phyloP scores from a whole-genome alignment of 2,329 filamentous ascomycete species.

The Aureobasidium sp. region DNA sequence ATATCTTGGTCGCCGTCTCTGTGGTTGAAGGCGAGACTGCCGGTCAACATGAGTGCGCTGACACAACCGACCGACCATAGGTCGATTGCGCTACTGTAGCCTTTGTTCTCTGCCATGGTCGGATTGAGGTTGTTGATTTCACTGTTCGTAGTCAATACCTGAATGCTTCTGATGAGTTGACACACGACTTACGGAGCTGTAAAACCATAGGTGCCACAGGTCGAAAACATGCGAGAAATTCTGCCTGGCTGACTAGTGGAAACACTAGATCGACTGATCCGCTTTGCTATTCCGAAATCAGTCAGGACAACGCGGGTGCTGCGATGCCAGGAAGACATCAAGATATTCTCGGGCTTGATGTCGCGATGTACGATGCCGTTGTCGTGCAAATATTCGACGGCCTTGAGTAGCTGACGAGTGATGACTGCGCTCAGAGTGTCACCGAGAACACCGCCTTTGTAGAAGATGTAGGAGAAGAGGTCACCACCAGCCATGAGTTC shows the following conservation, averaged over 20 bases:
- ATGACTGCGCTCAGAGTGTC: slow-evolving; percentile 50
- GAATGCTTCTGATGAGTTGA: not conserved
- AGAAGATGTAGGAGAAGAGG: slow-evolving; percentile 52
- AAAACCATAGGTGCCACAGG: slow-evolving; percentile 51
- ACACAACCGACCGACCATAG: slow-evolving; percentile 57
- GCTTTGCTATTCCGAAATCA: slow-evolving; percentile 53
- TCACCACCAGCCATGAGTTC: slow-evolving; percentile 55
- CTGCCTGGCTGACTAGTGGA: not conserved
- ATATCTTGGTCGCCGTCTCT: slow-evolving; percentile 25
- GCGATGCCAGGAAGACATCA: slow-evolving; percentile 48
- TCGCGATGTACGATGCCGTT: slow-evolving; percentile 54
- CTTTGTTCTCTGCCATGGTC: slow-evolving; percentile 25
- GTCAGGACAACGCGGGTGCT: slow-evolving; percentile 51
- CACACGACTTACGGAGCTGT: slow-evolving; percentile 48
- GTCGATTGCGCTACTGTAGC: slow-evolving; percentile 54
- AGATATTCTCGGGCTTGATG: slow-evolving; percentile 56
- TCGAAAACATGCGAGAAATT: slow-evolving; percentile 44
- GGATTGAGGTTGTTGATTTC: slow-evolving; percentile 33
- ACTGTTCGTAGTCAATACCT: slow-evolving; percentile 16
- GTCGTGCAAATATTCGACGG: slow-evolving; percentile 52
- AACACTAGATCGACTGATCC: slow-evolving; percentile 27
- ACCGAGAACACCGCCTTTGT: slow-evolving; percentile 39
- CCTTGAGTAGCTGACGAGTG: slow-evolving; percentile 49
- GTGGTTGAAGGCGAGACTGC: slow-evolving; percentile 39
- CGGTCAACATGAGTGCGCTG: slow-evolving; percentile 45